Conservation (phyloP, 2,329 filamentous ascomycete genomes). For the Colletotrichum musae region DNA sequence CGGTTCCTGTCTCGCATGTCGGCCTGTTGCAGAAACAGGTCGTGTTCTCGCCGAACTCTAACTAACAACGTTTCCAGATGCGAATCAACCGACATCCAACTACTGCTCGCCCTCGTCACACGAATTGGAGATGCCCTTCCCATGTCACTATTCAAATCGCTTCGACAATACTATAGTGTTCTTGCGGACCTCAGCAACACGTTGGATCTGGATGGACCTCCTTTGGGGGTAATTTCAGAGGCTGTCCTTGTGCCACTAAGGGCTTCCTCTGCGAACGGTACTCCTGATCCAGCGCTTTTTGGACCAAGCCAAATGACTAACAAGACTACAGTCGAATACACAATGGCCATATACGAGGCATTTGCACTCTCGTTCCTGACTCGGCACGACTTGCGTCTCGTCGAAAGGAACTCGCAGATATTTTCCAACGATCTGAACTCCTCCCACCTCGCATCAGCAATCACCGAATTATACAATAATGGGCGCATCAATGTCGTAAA, state of each 20-base stretch:
- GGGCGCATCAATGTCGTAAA: slow-evolving; percentile 45
- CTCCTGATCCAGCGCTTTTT: neutral
- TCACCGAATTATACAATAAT: slow-evolving; percentile 54
- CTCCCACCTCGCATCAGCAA: slow-evolving; percentile 57
- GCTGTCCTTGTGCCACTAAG: slow-evolving; percentile 43
- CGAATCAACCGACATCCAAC: slow-evolving; percentile 44
- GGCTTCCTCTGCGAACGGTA: slow-evolving; percentile 35
- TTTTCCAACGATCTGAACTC: slow-evolving; percentile 57
- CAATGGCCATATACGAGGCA: slow-evolving; percentile 50
- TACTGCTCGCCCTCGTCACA: slow-evolving; percentile 54
- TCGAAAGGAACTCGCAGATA: slow-evolving; percentile 56
- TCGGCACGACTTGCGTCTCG: slow-evolving; percentile 52
- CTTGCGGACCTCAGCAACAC: slow-evolving; percentile 53
- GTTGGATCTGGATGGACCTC: slow-evolving; percentile 25
- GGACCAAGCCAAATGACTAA: slow-evolving; percentile 13
- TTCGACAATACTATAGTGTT: slow-evolving; percentile 57
- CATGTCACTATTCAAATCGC: slow-evolving; percentile 46
- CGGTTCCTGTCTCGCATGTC: neutral
- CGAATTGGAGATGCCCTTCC: slow-evolving; percentile 50
- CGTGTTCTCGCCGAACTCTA: neutral
- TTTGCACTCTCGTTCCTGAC: slow-evolving; percentile 58
- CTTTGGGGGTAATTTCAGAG: slow-evolving; percentile 41
- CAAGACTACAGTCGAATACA: neutral
- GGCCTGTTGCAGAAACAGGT: neutral
- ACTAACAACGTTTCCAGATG: slow-evolving; percentile 34